Evolutionary conservation across 2,329 filamentous ascomycete species (phyloP).

Genomic region (Chaetoscypha palmicola): DNA sequence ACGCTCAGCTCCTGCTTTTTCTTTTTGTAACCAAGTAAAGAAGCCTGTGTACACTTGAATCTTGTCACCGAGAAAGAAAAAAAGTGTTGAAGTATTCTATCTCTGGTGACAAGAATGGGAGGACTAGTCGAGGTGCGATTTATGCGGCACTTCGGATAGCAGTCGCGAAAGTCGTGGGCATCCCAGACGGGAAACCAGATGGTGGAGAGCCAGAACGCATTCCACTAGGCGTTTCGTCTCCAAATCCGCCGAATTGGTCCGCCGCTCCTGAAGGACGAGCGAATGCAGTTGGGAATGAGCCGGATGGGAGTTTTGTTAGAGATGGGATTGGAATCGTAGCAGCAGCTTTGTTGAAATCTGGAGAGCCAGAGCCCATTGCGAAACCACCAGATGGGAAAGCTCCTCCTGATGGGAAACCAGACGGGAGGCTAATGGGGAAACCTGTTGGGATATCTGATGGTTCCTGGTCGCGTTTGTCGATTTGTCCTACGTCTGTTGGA

Average conservation of each 20-base stretch:
- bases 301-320: neutral
- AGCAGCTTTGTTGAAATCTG: neutral
- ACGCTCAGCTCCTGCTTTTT: too few relatives aligned
- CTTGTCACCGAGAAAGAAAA: too few relatives aligned
- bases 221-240: neutral
- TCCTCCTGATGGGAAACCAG: neutral
- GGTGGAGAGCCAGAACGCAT: neutral
- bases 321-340: conserved; percentile 1
- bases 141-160: neutral
- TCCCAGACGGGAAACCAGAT: neutral
- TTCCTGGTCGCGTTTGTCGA: neutral
- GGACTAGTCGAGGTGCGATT: too few relatives aligned
- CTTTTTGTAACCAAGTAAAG: too few relatives aligned
- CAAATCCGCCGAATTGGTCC: neutral
- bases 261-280: neutral
- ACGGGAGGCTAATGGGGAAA: neutral
- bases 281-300: neutral
- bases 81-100: too few relatives aligned
- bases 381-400: neutral
- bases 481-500: neutral
- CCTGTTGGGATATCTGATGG: neutral
- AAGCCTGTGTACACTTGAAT: too few relatives aligned
- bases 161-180: neutral
- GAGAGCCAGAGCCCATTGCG: neutral
- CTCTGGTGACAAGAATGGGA: too few relatives aligned